Evolutionary conservation across 2,329 filamentous ascomycete species (phyloP).

Genomic region (Phialocephala subalpina): DNA sequence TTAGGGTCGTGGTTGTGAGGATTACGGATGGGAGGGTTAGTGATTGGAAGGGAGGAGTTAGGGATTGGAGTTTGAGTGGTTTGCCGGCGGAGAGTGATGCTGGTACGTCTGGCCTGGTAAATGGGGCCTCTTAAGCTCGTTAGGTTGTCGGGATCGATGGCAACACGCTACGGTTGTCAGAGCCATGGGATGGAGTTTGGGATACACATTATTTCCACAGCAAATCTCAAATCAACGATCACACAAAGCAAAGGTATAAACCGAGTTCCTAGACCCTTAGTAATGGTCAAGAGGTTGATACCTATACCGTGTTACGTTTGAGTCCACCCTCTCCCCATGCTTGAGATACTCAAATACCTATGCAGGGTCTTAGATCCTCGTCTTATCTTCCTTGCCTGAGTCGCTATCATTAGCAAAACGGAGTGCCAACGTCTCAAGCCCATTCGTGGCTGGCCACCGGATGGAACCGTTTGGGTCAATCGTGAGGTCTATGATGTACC

Average conservation of each 20-base stretch:
- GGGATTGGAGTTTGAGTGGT: conserved; percentile 68
- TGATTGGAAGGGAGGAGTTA: conserved; percentile 94
- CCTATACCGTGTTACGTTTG: too few relatives aligned
- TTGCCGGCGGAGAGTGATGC: conserved; percentile 16
- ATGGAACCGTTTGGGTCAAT: not conserved
- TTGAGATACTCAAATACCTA: too few relatives aligned
- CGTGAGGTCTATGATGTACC: not conserved
- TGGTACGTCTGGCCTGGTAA: conserved; percentile 34
- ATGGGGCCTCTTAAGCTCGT: conserved; percentile 32
- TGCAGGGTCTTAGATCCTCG: too few relatives aligned
- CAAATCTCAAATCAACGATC: too few relatives aligned
- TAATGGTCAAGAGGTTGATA: too few relatives aligned
- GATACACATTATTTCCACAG: too few relatives aligned
- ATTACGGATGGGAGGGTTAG: conserved; percentile 88
- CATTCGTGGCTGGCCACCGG: not conserved
- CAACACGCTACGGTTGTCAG: too few relatives aligned
- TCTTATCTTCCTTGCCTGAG: too few relatives aligned
- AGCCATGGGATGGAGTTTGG: not conserved
- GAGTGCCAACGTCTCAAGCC: not conserved
- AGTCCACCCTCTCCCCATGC: too few relatives aligned
- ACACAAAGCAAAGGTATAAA: too few relatives aligned
- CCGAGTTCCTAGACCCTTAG: too few relatives aligned
- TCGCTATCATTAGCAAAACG: not conserved
- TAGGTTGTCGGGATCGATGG: not conserved
- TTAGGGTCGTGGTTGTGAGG: conserved; percentile 85